Evolutionary conservation across 495 filamentous ascomycete genomes (phyloP), one percentile per base, ranked within the genome.

Genomic region (Echria macrotheca): DNA sequence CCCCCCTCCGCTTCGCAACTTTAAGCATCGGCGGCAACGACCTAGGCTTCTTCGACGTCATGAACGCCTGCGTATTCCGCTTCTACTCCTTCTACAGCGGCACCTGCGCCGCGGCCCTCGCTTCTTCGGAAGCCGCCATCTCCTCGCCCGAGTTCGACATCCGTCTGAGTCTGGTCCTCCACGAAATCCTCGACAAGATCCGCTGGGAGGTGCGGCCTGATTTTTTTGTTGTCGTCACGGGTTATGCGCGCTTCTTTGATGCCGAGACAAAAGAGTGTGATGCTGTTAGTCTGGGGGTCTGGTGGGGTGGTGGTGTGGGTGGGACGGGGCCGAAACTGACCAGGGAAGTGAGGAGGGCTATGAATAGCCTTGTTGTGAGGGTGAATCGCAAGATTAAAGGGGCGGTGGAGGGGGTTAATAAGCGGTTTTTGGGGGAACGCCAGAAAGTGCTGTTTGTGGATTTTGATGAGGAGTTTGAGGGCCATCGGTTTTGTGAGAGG

Each of bases 161-260:
- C 6, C 63, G 64, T 4, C 62, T 71, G 11, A 26, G 54, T 12
- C 46, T 66, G 5, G 43, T 69, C 23, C 53, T 73, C 48, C 58
- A 54, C 31, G 67, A 71, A 58, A 70, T 69, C 38, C 60, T 69
- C 24, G 60, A 69, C 21, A 65, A 59, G 29, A 55, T 63, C 7
- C 57, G 53, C n/a, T 67, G 65, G 62, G 65, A 70, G 54, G 61
- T 61, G 48, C 57, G 57, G 22, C 63, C 64, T 3, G 44, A 42
- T 14, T 73, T 71, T 50, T 60, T 48, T 42, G 47, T 75, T 28
- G 69, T 65, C 9, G 57, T 75, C 11, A 72, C 72, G 1, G 69
- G 72, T 7, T 77, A 77, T 49, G 70, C 70, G 17, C 60, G 63
- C 3, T 77, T 77, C 54, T 77, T 74, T 50, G 71, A 74, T 53